Base-by-base conservation (phyloP, 768 basidiomycete species). In the Leccinum barrowsii region DNA sequence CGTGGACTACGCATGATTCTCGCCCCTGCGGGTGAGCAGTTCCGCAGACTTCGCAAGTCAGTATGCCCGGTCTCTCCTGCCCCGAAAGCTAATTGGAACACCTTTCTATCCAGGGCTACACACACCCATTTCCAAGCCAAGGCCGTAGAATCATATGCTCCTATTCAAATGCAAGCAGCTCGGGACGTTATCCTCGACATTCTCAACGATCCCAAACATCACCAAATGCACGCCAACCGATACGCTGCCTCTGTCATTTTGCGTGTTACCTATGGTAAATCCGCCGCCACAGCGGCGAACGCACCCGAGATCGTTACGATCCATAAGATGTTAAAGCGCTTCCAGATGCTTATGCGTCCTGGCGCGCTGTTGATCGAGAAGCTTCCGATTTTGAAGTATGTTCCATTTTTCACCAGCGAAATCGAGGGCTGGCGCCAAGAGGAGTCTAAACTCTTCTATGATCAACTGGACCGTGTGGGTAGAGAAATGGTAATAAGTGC, bases 361-460 rank as follows among this genome's bases (percentile, higher is more conserved):
- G 77, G 77, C 13, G 67, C 69, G 13, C 57, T 73, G 44, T 52
- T 73, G 15, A 67, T 78, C 19, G 77, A 80, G 44, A 65, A 48
- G 21, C 73, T 67, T 54, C 77, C 78, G 0, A 60, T 75, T 56
- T 60, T 78, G 19, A 70, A 67, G 48, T 82, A 81, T 65, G 67
- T 89, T 21, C 87, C 88, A 1, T 84, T 83, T 21, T 87, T 86
- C 61, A 70, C 84, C 4, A 76, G 78, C n/a, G 79, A 84, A 58
- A 73, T 89, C 8, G 75, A 79, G 55, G 70, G 75, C 3, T 85
- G 83, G 51, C 85, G 87, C 60, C 65, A 63, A 5, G 83, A 85
- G 52, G 85, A 86, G 61, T 73, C 82, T 0, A 70, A 66, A 1
- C 66, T 87, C 8, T 87, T 87, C 73, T 80, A 80, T 58, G 73